phyloP scores from a whole-genome alignment of 768 basidiomycete species.

The Strobilomyces dryophilus region DNA sequence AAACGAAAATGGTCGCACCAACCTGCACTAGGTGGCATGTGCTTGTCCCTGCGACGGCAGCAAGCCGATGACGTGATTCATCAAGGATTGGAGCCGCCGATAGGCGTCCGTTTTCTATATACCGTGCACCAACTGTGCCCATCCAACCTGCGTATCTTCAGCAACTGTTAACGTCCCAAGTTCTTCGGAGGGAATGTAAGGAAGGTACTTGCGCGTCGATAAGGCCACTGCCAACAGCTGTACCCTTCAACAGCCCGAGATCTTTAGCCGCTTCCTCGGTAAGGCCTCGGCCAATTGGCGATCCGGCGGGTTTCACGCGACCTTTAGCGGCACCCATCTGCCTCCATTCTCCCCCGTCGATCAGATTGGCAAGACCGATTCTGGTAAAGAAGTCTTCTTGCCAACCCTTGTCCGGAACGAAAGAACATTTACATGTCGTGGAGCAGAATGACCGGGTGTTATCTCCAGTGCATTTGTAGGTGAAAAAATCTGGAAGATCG shows the following conservation, averaged over 20 bases:
- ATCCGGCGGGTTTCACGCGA: slow-evolving; percentile 70
- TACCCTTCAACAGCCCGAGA: slow-evolving; percentile 80
- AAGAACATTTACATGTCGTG: slow-evolving; percentile 94
- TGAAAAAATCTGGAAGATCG: slow-evolving; percentile 94
- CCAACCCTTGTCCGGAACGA: slow-evolving; percentile 86
- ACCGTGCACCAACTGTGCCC: slow-evolving; percentile 86
- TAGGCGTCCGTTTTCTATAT: slow-evolving; percentile 48
- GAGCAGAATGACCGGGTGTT: slow-evolving; percentile 86
- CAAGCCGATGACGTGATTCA: slow-evolving; percentile 78
- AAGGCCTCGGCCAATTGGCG: slow-evolving; percentile 83
- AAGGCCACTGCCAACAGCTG: slow-evolving; percentile 88
- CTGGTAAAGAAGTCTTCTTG: slow-evolving; percentile 78
- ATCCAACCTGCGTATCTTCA: slow-evolving; percentile 91
- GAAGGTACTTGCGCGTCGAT: slow-evolving; percentile 78
- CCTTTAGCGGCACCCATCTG: slow-evolving; percentile 70
- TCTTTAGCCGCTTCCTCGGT: slow-evolving; percentile 76
- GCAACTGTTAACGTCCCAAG: background rate
- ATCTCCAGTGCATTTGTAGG: slow-evolving; percentile 79
- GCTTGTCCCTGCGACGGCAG: slow-evolving; percentile 93
- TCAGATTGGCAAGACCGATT: slow-evolving; percentile 76
- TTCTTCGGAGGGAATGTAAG: background rate
- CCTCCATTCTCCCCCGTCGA: slow-evolving; percentile 56
- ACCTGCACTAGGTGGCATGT: slow-evolving; percentile 95
- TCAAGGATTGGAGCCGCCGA: slow-evolving; percentile 58
- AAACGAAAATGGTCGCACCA: slow-evolving; percentile 4